Evolutionary conservation across 306 rosid genomes (phyloP).

Genomic region (Cucumis hystrix): DNA sequence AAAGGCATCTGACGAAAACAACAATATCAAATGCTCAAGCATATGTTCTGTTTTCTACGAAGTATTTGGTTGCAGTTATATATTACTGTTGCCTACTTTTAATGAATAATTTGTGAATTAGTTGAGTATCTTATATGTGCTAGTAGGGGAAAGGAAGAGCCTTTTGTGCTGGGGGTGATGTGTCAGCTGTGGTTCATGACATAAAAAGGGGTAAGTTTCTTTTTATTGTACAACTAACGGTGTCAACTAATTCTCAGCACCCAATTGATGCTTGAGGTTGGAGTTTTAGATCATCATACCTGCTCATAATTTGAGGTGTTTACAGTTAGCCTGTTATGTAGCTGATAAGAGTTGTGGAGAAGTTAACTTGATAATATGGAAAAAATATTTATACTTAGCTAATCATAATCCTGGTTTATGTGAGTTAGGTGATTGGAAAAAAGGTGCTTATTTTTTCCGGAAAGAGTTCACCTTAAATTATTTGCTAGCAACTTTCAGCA

Average conservation of each 20-base stretch:
- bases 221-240: background rate
- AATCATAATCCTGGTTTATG: background rate
- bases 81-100: background rate
- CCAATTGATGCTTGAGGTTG: background rate
- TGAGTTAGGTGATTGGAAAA: slow-evolving; percentile 60
- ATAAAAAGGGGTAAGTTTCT: slow-evolving; percentile 24
- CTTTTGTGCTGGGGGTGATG: slow-evolving; percentile 98
- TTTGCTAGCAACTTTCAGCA: slow-evolving; percentile 77
- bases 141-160: slow-evolving; percentile 87
- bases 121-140: slow-evolving; percentile 6
- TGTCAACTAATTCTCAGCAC: background rate
- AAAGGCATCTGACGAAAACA: background rate
- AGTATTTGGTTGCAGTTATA: background rate
- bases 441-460: slow-evolving; percentile 42
- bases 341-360: background rate
- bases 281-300: background rate
- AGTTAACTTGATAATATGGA: background rate
- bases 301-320: background rate
- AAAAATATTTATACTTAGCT: slow-evolving; percentile 1
- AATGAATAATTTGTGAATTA: background rate
- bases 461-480: slow-evolving; percentile 56
- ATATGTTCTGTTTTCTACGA: background rate
- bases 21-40: background rate
- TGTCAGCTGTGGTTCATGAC: slow-evolving; percentile 47
- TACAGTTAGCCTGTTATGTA: background rate